Conservation (phyloP, 1,284 basidiomycete genomes). For the Fomitopsis pinicola region DNA sequence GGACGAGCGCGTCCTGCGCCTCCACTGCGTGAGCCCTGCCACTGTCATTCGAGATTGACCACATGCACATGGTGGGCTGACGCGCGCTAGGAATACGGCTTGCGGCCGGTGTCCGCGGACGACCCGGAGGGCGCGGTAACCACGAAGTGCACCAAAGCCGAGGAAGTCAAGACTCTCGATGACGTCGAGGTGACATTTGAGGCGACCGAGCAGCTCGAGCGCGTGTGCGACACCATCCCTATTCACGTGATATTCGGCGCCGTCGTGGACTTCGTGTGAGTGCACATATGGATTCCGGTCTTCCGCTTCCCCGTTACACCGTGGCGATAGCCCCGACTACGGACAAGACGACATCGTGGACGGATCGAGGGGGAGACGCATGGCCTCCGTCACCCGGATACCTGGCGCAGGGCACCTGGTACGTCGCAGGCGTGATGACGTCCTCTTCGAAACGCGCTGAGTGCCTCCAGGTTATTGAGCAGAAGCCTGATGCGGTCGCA, state of each 20-base stretch:
- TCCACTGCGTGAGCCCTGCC: slow-evolving; percentile 1
- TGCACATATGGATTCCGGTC: not conserved
- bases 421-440: not conserved
- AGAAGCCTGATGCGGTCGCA: not conserved
- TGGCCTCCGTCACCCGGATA: not conserved
- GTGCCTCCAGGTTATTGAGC: not conserved
- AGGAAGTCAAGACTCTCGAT: not conserved
- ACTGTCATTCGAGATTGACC: no score
- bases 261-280: not conserved
- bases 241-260: not conserved
- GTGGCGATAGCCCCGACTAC: not conserved
- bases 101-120: not conserved
- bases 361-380: not conserved
- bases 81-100: not conserved
- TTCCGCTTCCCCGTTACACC: no score
- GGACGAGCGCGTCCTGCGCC: slow-evolving; percentile 1
- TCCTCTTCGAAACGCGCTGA: no score
- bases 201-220: not conserved
- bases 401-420: not conserved
- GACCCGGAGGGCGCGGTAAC: not conserved
- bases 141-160: not conserved
- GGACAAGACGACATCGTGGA: not conserved
- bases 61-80: no score
- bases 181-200: not conserved
- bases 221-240: not conserved